phyloP scores from a whole-genome alignment of 257 asterid species.

The Plantago ovata region DNA sequence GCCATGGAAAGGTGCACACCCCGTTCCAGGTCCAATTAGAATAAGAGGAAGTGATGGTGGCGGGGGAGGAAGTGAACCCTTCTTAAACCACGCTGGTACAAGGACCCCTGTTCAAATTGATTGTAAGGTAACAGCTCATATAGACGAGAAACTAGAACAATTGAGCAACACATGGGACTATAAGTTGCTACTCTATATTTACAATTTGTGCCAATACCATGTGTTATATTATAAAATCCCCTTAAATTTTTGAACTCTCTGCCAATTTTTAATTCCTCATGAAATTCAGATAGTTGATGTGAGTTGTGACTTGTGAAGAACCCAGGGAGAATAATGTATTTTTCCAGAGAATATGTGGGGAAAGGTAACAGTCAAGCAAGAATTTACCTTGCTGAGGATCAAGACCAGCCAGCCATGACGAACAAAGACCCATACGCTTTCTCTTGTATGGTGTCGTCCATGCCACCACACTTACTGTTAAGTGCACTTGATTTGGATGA shows the following conservation, averaged over 20 bases:
- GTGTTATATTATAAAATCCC: no score
- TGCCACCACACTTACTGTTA: conserved; percentile 73
- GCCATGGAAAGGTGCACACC: conserved; percentile 94
- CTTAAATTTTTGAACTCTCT: no score
- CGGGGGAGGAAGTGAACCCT: conserved; percentile 85
- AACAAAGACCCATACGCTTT: conserved; percentile 83
- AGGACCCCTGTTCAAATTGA: conserved; percentile 41
- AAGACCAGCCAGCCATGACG: conserved; percentile 86
- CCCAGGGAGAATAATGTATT: no score
- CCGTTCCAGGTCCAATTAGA: conserved; percentile 97
- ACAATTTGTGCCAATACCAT: no score
- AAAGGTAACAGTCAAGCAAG: not conserved
- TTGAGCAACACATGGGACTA: no score
- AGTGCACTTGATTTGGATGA: conserved; percentile 86
- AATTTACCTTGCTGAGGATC: conserved; percentile 67
- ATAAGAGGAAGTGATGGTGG: conserved; percentile 78
- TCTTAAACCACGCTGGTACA: conserved; percentile 75
- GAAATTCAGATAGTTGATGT: no score
- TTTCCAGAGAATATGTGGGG: not conserved
- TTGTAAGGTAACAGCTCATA: no score
- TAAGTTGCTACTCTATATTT: no score
- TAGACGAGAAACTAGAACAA: no score
- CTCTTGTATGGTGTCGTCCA: conserved; percentile 95
- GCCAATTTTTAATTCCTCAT: no score
- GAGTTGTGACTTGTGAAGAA: no score